A percentile compares a stretch with the other conserved stretches of the same genome.
phyloP scores from a whole-genome alignment of 2,329 filamentous ascomycete genomes.

The Aspergillus sp. region DNA sequence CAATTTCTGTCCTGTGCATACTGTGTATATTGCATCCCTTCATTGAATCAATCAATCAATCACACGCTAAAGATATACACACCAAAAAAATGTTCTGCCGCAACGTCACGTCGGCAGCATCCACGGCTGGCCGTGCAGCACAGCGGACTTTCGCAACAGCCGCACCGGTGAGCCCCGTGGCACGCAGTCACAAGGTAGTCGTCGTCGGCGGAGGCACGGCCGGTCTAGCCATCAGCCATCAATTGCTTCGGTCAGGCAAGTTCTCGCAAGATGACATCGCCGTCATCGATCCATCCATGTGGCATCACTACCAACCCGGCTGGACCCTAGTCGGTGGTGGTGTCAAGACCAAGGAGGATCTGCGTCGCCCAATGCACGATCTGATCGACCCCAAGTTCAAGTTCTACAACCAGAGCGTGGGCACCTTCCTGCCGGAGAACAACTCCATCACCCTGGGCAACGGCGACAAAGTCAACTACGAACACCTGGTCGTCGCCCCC shows the following conservation, averaged over 20 bases:
- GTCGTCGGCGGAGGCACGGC: slow-evolving; percentile 68
- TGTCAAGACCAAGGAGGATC: slow-evolving; percentile 62
- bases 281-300: slow-evolving; percentile 62
- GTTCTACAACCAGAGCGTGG: slow-evolving; percentile 59
- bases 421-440: slow-evolving; percentile 55
- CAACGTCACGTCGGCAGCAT: slow-evolving; percentile 26
- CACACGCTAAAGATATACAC: too few species aligned
- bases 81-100: slow-evolving; percentile 28
- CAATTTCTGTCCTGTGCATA: neutral
- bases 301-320: slow-evolving; percentile 69
- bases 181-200: slow-evolving; percentile 62
- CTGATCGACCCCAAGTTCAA: slow-evolving; percentile 63
- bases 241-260: slow-evolving; percentile 62
- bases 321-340: slow-evolving; percentile 70
- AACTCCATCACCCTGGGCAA: slow-evolving; percentile 59
- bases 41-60: neutral
- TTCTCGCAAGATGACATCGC: slow-evolving; percentile 64
- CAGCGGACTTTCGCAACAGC: slow-evolving; percentile 31
- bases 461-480: slow-evolving; percentile 61
- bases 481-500: slow-evolving; percentile 65
- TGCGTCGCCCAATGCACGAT: slow-evolving; percentile 53
- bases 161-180: slow-evolving; percentile 37
- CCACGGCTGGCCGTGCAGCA: slow-evolving; percentile 22
- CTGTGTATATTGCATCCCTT: too few species aligned
- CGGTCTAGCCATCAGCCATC: slow-evolving; percentile 66